These are phyloP conservation scores for Cryptosporidium canis DNA, from an alignment of 169 alveolate species.

Conservation along the genomic window DNA sequence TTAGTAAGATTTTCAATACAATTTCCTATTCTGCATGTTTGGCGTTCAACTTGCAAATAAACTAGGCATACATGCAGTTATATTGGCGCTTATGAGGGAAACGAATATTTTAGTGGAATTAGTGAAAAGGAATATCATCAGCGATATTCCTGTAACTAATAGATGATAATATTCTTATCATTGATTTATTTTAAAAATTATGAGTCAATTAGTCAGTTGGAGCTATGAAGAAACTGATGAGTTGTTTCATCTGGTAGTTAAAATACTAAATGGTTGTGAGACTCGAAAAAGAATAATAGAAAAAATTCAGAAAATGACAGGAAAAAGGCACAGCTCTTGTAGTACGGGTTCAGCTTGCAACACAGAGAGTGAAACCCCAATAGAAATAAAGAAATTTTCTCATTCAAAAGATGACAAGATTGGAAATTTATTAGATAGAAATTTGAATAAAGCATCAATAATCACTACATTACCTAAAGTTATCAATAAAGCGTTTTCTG, in stretches of 20 bases:
- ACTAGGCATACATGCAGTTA: not conserved
- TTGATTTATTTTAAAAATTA: not conserved
- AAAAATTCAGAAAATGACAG: slow-evolving; percentile 20
- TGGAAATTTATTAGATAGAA: slow-evolving; percentile 20
- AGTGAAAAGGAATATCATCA: no score
- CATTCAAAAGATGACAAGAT: not conserved
- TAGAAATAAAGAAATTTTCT: slow-evolving; percentile 10
- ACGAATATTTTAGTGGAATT: no score
- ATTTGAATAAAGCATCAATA: not conserved
- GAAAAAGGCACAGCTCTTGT: not conserved
- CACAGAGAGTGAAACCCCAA: not conserved
- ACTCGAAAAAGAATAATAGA: slow-evolving; percentile 11
- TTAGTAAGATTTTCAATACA: not conserved
- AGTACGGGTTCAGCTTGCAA: not conserved
- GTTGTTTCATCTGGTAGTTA: slow-evolving; percentile 1
- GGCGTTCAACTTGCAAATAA: not conserved
- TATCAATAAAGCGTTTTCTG: slow-evolving; percentile 18
- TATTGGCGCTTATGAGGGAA: slow-evolving; percentile 21
- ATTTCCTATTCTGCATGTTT: not conserved
- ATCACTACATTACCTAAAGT: slow-evolving; percentile 4
- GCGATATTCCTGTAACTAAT: no score
- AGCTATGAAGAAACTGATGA: not conserved
- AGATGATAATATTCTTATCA: no score
- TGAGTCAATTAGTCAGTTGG: slow-evolving; percentile 3
- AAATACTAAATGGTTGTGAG: slow-evolving; percentile 2